These are phyloP conservation scores for Metschnikowia corniflorae DNA, from an alignment of 805 yeast genomes.

Conservation along the genomic window DNA sequence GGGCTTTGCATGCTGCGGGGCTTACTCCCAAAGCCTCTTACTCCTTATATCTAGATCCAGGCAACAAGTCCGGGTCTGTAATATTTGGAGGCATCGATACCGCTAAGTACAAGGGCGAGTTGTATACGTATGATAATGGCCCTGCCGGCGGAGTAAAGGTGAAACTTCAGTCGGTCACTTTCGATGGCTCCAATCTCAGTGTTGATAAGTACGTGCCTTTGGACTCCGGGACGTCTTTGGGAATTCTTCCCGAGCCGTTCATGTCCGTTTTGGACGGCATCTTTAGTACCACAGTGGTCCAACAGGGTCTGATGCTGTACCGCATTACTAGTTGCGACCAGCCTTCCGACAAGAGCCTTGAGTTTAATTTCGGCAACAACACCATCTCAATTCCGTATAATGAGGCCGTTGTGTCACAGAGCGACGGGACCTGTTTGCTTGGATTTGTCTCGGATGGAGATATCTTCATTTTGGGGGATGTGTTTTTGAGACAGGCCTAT, in stretches of 20 bases:
- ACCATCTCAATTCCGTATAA: constrained; percentile 7
- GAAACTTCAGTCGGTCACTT: constrained; percentile 3
- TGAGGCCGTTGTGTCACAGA: constrained; percentile 6
- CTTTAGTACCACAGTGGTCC: constrained; percentile 5
- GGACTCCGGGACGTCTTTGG: constrained; percentile 16
- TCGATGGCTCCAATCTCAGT: constrained; percentile 6
- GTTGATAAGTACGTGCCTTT: constrained; percentile 4
- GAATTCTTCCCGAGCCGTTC: constrained; percentile 5
- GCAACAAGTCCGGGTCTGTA: constrained; percentile 28
- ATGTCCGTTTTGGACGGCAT: constrained; percentile 7
- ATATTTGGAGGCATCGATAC: constrained; percentile 42
- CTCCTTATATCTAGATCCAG: constrained; percentile 55
- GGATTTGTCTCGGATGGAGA: constrained; percentile 10
- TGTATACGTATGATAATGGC: constrained; percentile 6
- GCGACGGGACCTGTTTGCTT: constrained; percentile 9
- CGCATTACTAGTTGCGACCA: constrained; percentile 12
- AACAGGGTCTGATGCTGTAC: constrained; percentile 8
- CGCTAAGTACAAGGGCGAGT: constrained; percentile 28
- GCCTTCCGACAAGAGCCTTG: constrained; percentile 13
- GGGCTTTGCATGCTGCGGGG: too few species aligned
- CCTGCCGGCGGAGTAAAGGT: constrained; percentile 5
- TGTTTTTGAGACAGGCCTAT: constrained; percentile 18
- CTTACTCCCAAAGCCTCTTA: constrained; percentile 53
- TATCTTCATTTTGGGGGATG: constrained; percentile 13
- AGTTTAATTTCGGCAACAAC: constrained; percentile 12